A percentile compares a stretch with the other conserved stretches of the same genome.
Evolutionary conservation across 2,329 filamentous ascomycete species (phyloP).

Genomic region (Talaromyces sp.): DNA sequence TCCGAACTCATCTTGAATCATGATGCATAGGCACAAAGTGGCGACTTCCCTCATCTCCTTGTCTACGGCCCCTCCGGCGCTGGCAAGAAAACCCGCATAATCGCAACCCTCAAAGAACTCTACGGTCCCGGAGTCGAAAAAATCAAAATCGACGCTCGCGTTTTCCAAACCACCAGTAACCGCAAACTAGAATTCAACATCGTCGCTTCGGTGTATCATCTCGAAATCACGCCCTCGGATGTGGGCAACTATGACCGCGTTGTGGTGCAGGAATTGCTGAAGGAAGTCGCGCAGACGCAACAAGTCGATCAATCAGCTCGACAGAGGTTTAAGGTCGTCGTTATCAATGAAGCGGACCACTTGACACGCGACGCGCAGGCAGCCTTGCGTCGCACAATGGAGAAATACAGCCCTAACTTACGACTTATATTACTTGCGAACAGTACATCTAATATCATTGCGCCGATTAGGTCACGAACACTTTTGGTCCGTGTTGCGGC

Average conservation of each 20-base stretch:
- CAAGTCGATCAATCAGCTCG: slow-evolving; percentile 92
- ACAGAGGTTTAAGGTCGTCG: slow-evolving; percentile 96
- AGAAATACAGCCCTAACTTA: slow-evolving; percentile 96
- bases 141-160: slow-evolving; percentile 97
- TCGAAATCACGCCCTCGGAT: slow-evolving; percentile 96
- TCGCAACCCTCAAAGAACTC: slow-evolving; percentile 90
- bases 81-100: slow-evolving; percentile 95
- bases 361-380: slow-evolving; percentile 93
- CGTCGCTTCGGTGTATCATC: slow-evolving; percentile 92
- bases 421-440: slow-evolving; percentile 90
- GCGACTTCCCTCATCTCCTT: slow-evolving; percentile 95
- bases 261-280: slow-evolving; percentile 90
- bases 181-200: slow-evolving; percentile 99
- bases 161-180: slow-evolving; percentile 93
- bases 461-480: slow-evolving; percentile 91
- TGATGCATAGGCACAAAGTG: slow-evolving; percentile 86
- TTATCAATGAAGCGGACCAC: slow-evolving; percentile 98
- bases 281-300: slow-evolving; percentile 97
- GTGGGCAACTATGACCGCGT: slow-evolving; percentile 96
- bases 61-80: slow-evolving; percentile 96
- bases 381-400: slow-evolving; percentile 92
- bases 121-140: slow-evolving; percentile 98
- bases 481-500: slow-evolving; percentile 89
- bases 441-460: slow-evolving; percentile 96
- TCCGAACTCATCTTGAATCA: too few species aligned